These are phyloP conservation scores for Neurospora sp. DNA, from an alignment of 2,329 filamentous ascomycete genomes.

Conservation along the genomic window DNA sequence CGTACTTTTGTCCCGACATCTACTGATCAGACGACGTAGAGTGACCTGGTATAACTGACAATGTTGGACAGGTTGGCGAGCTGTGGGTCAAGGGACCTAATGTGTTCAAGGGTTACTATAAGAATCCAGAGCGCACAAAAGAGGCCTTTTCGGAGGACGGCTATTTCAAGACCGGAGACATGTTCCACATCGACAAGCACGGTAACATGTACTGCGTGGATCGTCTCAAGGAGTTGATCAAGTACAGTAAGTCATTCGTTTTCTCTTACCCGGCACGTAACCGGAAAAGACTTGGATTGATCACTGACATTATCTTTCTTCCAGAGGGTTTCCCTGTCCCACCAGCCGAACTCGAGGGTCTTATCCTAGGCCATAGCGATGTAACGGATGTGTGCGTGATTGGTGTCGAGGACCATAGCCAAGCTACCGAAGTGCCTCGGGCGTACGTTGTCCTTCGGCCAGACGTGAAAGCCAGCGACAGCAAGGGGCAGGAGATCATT, in stretches of 20 bases:
- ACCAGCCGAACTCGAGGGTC: conserved; percentile 52
- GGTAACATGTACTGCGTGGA: conserved; percentile 89
- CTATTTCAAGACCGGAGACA: conserved; percentile 85
- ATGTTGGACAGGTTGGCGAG: conserved; percentile 48
- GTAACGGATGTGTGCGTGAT: conserved; percentile 52
- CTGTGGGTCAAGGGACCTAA: conserved; percentile 73
- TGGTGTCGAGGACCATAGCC: conserved; percentile 47
- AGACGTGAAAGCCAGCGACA: conserved; percentile 25
- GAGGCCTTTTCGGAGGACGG: conserved; percentile 66
- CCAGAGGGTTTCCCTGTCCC: conserved; percentile 61
- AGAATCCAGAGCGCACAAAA: conserved; percentile 59
- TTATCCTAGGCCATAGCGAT: conserved; percentile 32
- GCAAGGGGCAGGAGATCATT: conserved; percentile 29
- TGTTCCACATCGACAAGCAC: conserved; percentile 65
- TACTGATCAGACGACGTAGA: background rate
- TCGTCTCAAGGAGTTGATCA: conserved; percentile 61
- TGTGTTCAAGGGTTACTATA: conserved; percentile 68
- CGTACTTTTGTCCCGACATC: background rate
- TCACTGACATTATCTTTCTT: background rate
- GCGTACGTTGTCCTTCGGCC: conserved; percentile 48
- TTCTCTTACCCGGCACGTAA: background rate
- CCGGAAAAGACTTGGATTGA: background rate
- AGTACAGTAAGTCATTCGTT: conserved; percentile 36
- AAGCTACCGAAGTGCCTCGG: conserved; percentile 58
- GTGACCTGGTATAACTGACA: background rate